These are phyloP conservation scores for Aspergillus panamensis DNA, from an alignment of 495 filamentous ascomycete species.

Conservation along the genomic window DNA sequence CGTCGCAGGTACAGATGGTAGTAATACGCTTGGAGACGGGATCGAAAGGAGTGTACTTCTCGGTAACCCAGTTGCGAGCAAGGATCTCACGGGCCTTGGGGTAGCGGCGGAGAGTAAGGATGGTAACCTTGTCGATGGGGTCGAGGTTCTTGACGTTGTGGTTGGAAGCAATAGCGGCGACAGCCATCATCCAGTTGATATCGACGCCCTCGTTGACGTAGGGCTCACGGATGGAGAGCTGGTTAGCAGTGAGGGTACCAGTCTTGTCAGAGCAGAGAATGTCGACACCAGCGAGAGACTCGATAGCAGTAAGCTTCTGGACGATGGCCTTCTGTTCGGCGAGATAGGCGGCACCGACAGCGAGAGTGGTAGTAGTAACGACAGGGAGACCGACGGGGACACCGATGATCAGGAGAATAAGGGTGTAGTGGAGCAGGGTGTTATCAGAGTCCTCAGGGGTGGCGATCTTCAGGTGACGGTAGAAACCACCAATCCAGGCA, in stretches of 20 bases:
- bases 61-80: slow-evolving; percentile 65
- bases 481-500: slow-evolving; percentile 75
- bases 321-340: slow-evolving; percentile 74
- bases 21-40: slow-evolving; percentile 78
- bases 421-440: slow-evolving; percentile 61
- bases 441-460: slow-evolving; percentile 52
- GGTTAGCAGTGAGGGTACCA: slow-evolving; percentile 76
- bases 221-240: slow-evolving; percentile 70
- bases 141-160: slow-evolving; percentile 76
- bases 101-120: slow-evolving; percentile 69
- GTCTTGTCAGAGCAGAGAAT: slow-evolving; percentile 75
- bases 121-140: slow-evolving; percentile 74
- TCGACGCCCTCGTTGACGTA: slow-evolving; percentile 72
- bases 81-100: slow-evolving; percentile 70
- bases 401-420: slow-evolving; percentile 69
- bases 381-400: slow-evolving; percentile 74
- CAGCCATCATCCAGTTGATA: slow-evolving; percentile 79
- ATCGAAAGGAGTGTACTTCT: slow-evolving; percentile 75
- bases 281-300: slow-evolving; percentile 73
- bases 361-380: slow-evolving; percentile 70
- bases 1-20: slow-evolving; percentile 60
- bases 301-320: slow-evolving; percentile 72
- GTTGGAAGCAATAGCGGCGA: slow-evolving; percentile 69
- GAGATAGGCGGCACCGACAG: slow-evolving; percentile 71
- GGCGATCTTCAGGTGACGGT: slow-evolving; percentile 64